Conservation (phyloP, 2,329 filamentous ascomycete species). For the Fragosphaeria purpurea region DNA sequence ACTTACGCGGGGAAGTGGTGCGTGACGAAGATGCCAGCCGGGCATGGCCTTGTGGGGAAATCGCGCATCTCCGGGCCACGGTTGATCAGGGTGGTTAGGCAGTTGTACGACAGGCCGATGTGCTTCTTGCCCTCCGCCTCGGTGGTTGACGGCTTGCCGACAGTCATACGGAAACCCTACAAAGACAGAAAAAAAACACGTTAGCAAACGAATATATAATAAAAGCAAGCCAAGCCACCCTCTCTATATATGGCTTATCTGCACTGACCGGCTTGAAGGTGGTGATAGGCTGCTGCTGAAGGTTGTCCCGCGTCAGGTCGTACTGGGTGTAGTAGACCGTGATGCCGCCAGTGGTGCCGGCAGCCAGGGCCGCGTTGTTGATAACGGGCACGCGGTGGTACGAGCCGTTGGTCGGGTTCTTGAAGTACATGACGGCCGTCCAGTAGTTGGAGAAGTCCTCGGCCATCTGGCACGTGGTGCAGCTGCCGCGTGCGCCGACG, state of each 20-base stretch:
- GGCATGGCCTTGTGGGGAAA: conserved; percentile 13
- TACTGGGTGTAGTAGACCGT: conserved; percentile 13
- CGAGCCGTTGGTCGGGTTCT: conserved; percentile 9
- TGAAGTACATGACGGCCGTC: conserved; percentile 14
- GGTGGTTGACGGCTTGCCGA: conserved; percentile 14
- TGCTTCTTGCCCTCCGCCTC: conserved; percentile 8
- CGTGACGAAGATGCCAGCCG: conserved; percentile 14
- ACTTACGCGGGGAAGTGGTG: conserved; percentile 16
- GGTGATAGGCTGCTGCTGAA: conserved; percentile 9
- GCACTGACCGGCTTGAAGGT: conserved; percentile 10
- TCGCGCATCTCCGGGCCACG: conserved; percentile 11
- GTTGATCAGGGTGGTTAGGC: conserved; percentile 13
- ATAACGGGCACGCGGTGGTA: conserved; percentile 11
- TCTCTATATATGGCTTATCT: too few relatives aligned
- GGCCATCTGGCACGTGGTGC: conserved; percentile 12
- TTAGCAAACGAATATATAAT: not conserved
- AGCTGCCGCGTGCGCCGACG: conserved; percentile 8
- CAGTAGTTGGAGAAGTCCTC: conserved; percentile 28
- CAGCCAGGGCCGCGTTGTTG: conserved; percentile 10
- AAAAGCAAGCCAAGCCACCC: not conserved
- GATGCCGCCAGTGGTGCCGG: conserved; percentile 11
- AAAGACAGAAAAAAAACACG: too few relatives aligned
- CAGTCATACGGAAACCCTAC: conserved; percentile 16
- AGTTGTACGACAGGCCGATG: conserved; percentile 14
- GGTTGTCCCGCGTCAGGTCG: conserved; percentile 8